Evolutionary conservation across 169 alveolate genomes (phyloP), one percentile per base, ranked within the genome.

Genomic region (Besnoitia besnoiti): DNA sequence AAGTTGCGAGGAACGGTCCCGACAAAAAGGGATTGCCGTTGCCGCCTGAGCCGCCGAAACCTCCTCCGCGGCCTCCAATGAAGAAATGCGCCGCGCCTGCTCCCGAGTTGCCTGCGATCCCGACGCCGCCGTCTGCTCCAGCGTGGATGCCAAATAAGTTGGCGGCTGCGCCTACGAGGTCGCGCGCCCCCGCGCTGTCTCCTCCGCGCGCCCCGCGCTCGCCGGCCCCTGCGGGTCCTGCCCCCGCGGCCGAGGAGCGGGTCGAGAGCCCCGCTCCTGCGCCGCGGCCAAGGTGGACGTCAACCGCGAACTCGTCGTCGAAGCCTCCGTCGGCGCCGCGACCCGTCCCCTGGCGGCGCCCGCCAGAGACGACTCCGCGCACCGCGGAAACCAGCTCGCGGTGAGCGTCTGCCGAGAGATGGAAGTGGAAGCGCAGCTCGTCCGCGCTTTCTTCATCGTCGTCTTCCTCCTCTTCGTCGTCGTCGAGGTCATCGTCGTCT

Each of bases 361-460:
- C 59, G 7, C 67, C 67, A 55, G 82, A n/a, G 8, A 73, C 82
- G 47, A 73, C 82, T 3, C 82, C 82, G 5, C 82, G 39, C 14
- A 73, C 82, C 3, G 82, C 82, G 39, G 82, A 73, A 42, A 73
- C 82, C 27, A 73, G 82, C 12, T 73, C 82, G 12, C 46, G 40
- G 46, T 73, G 82, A n/a, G 82, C 82, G 46, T 73, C 82, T 73
- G 82, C 82, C 44, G 82, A 73, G 46, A 73, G 82, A 19, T 73
- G 82, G 46, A 73, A 73, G n/a, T 73, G 82, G 46, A 73, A 73
- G 46, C 82, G 82, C 2, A 73, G 82, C 27, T 73, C 82, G n/a
- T 73, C 82, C 21, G 46, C 39, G 46, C 33, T 24, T 10, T 73
- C 82, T 16, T 73, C 82, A 19, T 73, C 82, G 8, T 73, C 82